Conservation (phyloP, 495 filamentous ascomycete species). For the Achaetomiella virescens region DNA sequence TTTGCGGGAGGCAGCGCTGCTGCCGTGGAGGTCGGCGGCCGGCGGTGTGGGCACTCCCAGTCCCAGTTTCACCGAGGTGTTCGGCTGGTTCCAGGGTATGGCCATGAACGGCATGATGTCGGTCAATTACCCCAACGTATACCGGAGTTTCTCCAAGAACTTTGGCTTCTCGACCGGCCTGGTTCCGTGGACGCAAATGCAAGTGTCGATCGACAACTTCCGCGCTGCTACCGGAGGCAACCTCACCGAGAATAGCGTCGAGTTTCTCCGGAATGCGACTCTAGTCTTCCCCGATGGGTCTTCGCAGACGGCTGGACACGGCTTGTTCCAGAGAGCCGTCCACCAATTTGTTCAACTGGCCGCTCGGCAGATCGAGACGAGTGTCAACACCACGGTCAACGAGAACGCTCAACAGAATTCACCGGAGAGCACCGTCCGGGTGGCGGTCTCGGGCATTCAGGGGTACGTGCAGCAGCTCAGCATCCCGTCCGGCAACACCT, state of each 20-base stretch:
- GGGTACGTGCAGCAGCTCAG: conserved; percentile 68
- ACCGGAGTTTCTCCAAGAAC: conserved; percentile 82
- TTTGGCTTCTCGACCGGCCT: conserved; percentile 89
- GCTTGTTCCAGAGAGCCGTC: conserved; percentile 50
- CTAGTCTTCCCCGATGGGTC: conserved; percentile 55
- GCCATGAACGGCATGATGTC: conserved; percentile 95
- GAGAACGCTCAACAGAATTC: conserved; percentile 22
- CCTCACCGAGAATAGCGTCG: conserved; percentile 69
- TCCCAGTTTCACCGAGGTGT: conserved; percentile 79
- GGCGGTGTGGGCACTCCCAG: conserved; percentile 64
- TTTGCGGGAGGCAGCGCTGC: conserved; percentile 40
- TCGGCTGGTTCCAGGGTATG: conserved; percentile 87
- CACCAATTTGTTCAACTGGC: conserved; percentile 41
- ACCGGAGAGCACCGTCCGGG: conserved; percentile 24
- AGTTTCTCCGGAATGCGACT: conserved; percentile 66
- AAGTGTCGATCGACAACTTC: conserved; percentile 80
- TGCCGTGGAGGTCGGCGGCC: conserved; percentile 40
- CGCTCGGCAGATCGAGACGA: conserved; percentile 47
- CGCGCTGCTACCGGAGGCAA: conserved; percentile 77
- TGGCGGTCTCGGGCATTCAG: conserved; percentile 61
- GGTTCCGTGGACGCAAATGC: conserved; percentile 74
- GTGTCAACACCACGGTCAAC: conserved; percentile 36
- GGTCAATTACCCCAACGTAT: conserved; percentile 78
- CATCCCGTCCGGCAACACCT: conserved; percentile 84
- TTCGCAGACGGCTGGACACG: conserved; percentile 30